Evolutionary conservation across 495 filamentous ascomycete genomes (phyloP), one percentile per base, ranked within the genome.

Genomic region (Haplographium delicatum): DNA sequence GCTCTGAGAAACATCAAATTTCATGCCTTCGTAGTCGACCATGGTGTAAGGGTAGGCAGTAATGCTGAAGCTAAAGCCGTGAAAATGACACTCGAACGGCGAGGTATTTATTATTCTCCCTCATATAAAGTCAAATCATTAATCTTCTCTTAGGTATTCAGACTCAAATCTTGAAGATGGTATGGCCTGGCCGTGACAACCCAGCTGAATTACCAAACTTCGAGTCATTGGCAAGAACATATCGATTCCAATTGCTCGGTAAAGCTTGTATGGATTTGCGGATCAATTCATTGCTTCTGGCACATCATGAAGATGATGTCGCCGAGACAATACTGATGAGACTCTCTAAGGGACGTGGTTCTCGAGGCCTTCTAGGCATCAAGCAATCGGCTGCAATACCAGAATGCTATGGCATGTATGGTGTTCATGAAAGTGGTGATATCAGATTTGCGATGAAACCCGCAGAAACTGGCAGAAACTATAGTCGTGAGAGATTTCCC

Each of bases 321-420:
- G 86, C 88, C 30, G 93, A 98, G 66, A 95, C 91, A 0, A 75
- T 94, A 3, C 62, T 98, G 34, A 82, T 85, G 80, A 72, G 89
- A 35, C 61, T 96, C 31, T 65, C 81, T 0, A 63, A 67, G 16
- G 80, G 82, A 5, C 81, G 84, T 34, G 68, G 72, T 8, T 74
- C 76, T 20, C 62, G 73, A n/a, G 89, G 86, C 0, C 68, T 96
- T 27, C 66, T 68, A 4, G 89, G 88, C 0, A 95, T 97, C 50
- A 75, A 68, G 27, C 37, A 67, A 9, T 68, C 77, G 3, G 67
- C 74, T 13, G 71, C 78, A 20, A 90, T 97, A 25, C 93, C 93
- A 5, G 90, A 96, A 64, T 91, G 88, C 58, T 72, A 82, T 52
- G 85, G 85, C 26, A 58, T 93, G 0, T 79, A 85, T 62, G 82